A percentile compares a stretch with the other conserved stretches of the same genome.
phyloP scores from a whole-genome alignment of 2,329 filamentous ascomycete genomes.

The Tolypocladium capitatum region DNA sequence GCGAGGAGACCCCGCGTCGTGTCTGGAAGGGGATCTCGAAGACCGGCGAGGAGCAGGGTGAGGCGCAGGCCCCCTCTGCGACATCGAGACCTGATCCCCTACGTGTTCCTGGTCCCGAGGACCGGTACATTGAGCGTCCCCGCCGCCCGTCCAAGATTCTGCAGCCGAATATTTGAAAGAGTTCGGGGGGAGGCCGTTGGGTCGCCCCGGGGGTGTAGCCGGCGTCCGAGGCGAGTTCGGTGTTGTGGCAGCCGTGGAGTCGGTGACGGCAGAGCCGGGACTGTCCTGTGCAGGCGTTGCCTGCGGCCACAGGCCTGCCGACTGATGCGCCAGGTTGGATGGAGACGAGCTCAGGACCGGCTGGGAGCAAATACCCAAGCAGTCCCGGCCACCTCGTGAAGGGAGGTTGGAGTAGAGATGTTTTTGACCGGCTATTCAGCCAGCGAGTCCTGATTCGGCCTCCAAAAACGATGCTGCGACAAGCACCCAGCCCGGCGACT shows the following conservation, averaged over 20 bases:
- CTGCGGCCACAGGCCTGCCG: conserved; percentile 21
- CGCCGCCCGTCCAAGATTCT: conserved; percentile 8
- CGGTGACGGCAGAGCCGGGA: conserved; percentile 16
- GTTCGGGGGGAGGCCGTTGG: conserved; percentile 10
- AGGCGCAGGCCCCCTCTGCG: conserved; percentile 45
- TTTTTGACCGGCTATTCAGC: not conserved
- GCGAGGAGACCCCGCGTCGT: conserved; percentile 14
- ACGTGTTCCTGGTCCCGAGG: conserved; percentile 34
- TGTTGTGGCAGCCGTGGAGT: conserved; percentile 18
- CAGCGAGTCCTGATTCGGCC: not conserved
- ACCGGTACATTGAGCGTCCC: conserved; percentile 43
- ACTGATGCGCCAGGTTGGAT: conserved; percentile 20
- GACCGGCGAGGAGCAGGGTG: conserved; percentile 39
- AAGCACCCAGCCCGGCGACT: not conserved
- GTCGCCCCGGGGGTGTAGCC: conserved; percentile 18
- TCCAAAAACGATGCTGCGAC: not conserved
- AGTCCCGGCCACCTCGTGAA: conserved; percentile 12
- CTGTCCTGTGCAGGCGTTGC: conserved; percentile 17
- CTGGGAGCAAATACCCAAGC: conserved; percentile 21
- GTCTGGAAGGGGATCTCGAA: conserved; percentile 29
- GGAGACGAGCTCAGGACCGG: conserved; percentile 14
- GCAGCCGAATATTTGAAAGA: conserved; percentile 10
- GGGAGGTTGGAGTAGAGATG: conserved; percentile 1
- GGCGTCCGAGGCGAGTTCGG: conserved; percentile 23
- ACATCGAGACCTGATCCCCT: conserved; percentile 52